Percentiles rank a stretch among this genome's conserved stretches.
phyloP scores from a whole-genome alignment of 2,329 filamentous ascomycete genomes.

The Calycina herbarum region DNA sequence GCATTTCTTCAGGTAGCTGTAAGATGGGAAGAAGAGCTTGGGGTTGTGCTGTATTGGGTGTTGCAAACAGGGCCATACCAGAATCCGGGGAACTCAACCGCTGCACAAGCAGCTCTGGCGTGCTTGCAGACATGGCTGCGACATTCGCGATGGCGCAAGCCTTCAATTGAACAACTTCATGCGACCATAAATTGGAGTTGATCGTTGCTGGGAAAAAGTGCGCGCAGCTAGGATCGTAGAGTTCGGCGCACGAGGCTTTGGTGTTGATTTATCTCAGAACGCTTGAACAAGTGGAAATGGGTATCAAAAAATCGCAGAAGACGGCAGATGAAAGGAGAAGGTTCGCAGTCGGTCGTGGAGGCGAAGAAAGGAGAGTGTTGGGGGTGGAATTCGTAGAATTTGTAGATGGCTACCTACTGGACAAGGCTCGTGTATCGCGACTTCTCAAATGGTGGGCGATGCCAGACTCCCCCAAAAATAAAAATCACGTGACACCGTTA shows the following conservation, averaged over 20 bases:
- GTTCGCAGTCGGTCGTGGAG: neutral
- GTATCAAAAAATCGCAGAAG: neutral
- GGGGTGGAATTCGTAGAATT: neutral
- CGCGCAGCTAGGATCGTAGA: neutral
- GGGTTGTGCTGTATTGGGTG: constrained; percentile 5
- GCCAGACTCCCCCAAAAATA: neutral
- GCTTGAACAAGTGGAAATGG: neutral
- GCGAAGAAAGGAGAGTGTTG: neutral
- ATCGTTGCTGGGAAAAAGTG: neutral
- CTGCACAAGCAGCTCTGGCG: constrained; percentile 64
- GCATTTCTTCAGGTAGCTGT: neutral
- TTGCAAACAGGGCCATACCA: constrained; percentile 23
- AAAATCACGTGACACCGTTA: neutral
- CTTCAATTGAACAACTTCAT: constrained; percentile 31
- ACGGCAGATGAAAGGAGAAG: neutral
- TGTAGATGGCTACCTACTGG: neutral
- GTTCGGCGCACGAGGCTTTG: constrained; percentile 1
- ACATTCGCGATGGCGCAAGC: constrained; percentile 41
- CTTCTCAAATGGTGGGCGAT: neutral
- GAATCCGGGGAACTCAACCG: constrained; percentile 47
- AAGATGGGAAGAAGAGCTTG: neutral
- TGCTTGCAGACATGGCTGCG: constrained; percentile 60
- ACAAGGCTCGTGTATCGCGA: neutral
- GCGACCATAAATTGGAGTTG: constrained; percentile 17
- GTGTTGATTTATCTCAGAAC: neutral